These are phyloP conservation scores for Carex sylvatica DNA, from an alignment of 202 grass and related monocot species.

Conservation along the genomic window DNA sequence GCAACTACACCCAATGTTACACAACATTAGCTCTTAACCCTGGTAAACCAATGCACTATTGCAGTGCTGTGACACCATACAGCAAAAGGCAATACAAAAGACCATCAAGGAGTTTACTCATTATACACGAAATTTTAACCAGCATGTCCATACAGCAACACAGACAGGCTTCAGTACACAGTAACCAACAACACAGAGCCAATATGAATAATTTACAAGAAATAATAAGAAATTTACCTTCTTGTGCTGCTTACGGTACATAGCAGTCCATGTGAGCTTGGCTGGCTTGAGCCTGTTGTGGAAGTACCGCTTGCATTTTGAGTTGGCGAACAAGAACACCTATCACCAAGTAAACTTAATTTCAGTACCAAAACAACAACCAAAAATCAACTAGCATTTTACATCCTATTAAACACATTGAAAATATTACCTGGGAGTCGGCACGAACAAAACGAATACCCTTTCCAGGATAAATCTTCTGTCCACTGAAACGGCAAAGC, in stretches of 20 bases:
- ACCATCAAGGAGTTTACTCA: neutral
- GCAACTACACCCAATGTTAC: neutral
- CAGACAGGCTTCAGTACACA: neutral
- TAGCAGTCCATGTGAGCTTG: slow-evolving; percentile 66
- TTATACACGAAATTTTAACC: neutral
- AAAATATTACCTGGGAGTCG: slow-evolving; percentile 44
- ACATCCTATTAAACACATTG: neutral
- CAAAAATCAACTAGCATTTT: neutral
- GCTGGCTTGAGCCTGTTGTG: slow-evolving; percentile 62
- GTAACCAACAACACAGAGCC: neutral
- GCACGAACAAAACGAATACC: slow-evolving; percentile 59
- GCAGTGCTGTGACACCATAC: neutral
- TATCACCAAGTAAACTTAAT: slow-evolving; percentile 2
- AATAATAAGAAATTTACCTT: slow-evolving; percentile 38
- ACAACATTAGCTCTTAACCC: neutral
- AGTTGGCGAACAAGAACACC: slow-evolving; percentile 64
- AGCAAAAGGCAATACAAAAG: neutral
- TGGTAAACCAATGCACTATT: neutral
- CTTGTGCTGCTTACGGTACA: slow-evolving; percentile 80
- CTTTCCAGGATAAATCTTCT: slow-evolving; percentile 70
- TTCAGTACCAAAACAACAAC: neutral
- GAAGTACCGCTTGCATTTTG: slow-evolving; percentile 72
- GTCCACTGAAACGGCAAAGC: slow-evolving; percentile 60
- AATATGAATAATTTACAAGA: neutral
- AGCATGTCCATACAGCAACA: neutral